Base-by-base conservation (phyloP, 176 grass and related monocot species). In the Oryza meyeriana region DNA sequence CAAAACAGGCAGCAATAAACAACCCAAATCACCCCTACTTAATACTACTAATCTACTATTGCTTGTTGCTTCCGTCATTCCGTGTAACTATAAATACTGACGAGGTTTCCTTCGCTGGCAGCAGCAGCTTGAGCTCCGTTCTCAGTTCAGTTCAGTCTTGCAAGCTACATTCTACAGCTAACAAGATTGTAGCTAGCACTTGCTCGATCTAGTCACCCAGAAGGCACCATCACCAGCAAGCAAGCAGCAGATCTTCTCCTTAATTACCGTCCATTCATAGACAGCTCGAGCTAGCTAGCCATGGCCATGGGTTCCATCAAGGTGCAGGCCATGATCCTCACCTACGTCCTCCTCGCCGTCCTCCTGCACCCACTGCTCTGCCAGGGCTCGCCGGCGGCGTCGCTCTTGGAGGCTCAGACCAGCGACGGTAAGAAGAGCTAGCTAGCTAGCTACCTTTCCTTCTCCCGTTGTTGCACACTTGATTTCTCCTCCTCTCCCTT, bases 1-100 rank as follows among this genome's bases (percentile, higher is more conserved):
- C 66, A 38, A 69, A 26, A 14, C 66, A 69, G 66, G 22, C 35
- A 67, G 32, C 32, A 68, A 68, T 68, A n/a, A 68, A 68, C 65
- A n/a, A 68, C 8, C 10, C 31, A 22, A n/a, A n/a, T 16, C 65
- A 67, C 11, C 33, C 30, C 18, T 48, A 48, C 38, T 40, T 10
- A 40, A 40, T 10, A 40, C 38, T 33, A 33, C 16, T 48, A 16
- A 6, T 20, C n/a, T n/a, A n/a, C n/a, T n/a, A n/a, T n/a, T n/a
- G n/a, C n/a, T n/a, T n/a, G n/a, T n/a, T n/a, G n/a, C n/a, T n/a
- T n/a, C n/a, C 3, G 22, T 10, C 3, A 16, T 2, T 18, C 17
- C 2, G 64, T 66, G 9, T n/a, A n/a, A 48, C 45, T 36, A 41
- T 41, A 70, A 14, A 70, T 14, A 4, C 22, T 2, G 39, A 12